A percentile compares a stretch with the other conserved stretches of the same genome.
These are phyloP conservation scores for Arabidopsis suecica DNA, from an alignment of 345 rosid species.

Conservation along the genomic window DNA sequence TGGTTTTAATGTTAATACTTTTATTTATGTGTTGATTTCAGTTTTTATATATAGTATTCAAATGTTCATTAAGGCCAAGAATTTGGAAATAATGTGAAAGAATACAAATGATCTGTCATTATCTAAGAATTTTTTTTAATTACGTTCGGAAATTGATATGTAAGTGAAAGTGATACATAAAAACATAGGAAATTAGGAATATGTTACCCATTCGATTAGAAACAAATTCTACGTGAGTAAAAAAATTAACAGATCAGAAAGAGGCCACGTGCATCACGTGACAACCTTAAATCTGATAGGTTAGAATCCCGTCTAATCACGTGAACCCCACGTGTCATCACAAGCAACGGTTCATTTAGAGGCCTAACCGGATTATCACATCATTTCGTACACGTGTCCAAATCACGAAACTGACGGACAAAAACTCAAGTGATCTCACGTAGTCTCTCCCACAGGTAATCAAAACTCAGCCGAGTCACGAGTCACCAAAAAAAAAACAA, in stretches of 20 bases:
- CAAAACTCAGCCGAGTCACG: slow-evolving; percentile 39
- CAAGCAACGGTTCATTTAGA: slow-evolving; percentile 16
- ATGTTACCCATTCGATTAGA: background rate
- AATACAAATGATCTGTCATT: too few relatives aligned
- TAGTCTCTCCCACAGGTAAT: slow-evolving; percentile 32
- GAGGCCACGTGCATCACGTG: slow-evolving; percentile 43
- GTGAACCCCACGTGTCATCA: slow-evolving; percentile 43
- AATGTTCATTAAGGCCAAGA: background rate
- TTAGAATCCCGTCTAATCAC: slow-evolving; percentile 42
- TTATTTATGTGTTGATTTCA: too few relatives aligned
- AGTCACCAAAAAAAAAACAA: slow-evolving; percentile 23
- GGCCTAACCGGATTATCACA: slow-evolving; percentile 9
- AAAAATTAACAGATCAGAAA: slow-evolving; percentile 15
- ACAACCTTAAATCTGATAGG: slow-evolving; percentile 28
- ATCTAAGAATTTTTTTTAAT: too few relatives aligned
- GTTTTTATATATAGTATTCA: background rate
- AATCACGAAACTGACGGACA: background rate
- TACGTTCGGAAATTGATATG: too few relatives aligned
- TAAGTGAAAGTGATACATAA: too few relatives aligned
- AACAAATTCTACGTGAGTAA: background rate
- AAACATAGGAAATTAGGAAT: background rate
- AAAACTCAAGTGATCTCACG: slow-evolving; percentile 21
- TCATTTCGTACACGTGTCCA: slow-evolving; percentile 40
- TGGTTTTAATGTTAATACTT: too few relatives aligned
- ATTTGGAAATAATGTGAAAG: background rate